phyloP scores from a whole-genome alignment of 305 asterid genomes.

The Rubia peregrina region DNA sequence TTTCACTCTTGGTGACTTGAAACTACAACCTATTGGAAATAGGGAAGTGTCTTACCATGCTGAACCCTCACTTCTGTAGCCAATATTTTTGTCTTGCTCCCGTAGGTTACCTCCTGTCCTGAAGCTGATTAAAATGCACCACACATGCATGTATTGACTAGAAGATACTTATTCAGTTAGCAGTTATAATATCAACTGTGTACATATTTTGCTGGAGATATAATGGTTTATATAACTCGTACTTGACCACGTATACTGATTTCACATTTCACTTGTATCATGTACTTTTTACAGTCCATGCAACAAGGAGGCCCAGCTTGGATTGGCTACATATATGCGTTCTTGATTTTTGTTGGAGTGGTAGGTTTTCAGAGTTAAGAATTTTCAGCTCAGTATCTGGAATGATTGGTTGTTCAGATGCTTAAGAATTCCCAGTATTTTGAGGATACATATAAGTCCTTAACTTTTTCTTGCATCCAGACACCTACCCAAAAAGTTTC shows the following conservation, averaged over 20 bases:
- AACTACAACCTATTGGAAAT: background rate
- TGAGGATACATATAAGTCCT: background rate
- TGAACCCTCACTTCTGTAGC: too few species aligned
- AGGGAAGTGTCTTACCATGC: background rate
- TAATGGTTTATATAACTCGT: background rate
- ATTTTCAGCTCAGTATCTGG: conserved; percentile 9
- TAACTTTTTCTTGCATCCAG: background rate
- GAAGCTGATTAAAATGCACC: too few species aligned
- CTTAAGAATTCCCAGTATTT: conserved; percentile 1
- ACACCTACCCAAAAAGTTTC: background rate
- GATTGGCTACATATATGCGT: conserved; percentile 87
- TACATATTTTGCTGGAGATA: background rate
- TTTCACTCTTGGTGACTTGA: background rate
- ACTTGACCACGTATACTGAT: background rate
- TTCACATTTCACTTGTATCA: conserved; percentile 19
- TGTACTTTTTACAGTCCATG: conserved; percentile 63
- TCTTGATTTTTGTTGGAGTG: conserved; percentile 75
- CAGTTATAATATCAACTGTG: background rate
- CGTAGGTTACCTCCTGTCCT: too few species aligned
- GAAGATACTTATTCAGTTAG: background rate
- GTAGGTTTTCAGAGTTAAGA: conserved; percentile 35
- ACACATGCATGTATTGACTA: background rate
- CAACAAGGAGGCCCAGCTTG: conserved; percentile 78
- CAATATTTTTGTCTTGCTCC: too few species aligned
- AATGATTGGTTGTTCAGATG: background rate